Evolutionary conservation across 345 rosid genomes (phyloP), one percentile per base, ranked within the genome.

Genomic region (Gossypium australe): DNA sequence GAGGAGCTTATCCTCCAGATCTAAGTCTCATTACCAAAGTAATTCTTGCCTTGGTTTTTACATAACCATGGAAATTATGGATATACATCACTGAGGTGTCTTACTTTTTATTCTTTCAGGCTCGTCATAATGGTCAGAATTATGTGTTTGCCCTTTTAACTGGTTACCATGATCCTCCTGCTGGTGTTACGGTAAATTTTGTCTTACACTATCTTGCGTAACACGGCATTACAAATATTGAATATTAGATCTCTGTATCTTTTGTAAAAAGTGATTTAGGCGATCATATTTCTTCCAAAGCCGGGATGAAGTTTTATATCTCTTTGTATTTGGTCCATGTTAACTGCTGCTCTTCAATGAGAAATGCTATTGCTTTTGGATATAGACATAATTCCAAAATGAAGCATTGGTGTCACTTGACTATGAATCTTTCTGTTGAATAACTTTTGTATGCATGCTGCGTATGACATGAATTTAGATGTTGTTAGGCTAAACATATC

Each of bases 1-100:
- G 99, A 79, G 99, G 99, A 79, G 99, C 99, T 4, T 93, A 96
- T 86, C 99, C 99, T 75, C 98, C 99, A 65, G 99, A 96, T 90
- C 84, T 96, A 58, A 96, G 99, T 90, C 98, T 96, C 74, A 87
- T 96, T 75, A 96, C 99, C 27, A 96, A 96, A 88, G 98, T 96
- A 81, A 87, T 80, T 72, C 65, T 71, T 58, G 22, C 70, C 41
- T 79, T 71, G 61, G 52, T 3, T 7, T 59, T 76, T 79, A n/a
- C 56, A 47, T 78, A 16, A 34, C 67, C 9, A 53, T 75, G 62
- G 71, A 60, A 68, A n/a, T 49, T 71, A 9, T 17, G 55, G 12
- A 25, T 61, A 17, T 47, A 45, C 73, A 18, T 71, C 66, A 22
- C 12, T 29, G 49, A 41, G 48, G 45, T 67, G 47, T 59, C 66